These are phyloP conservation scores for Cladosporium sp. DNA, from an alignment of 2,329 filamentous ascomycete genomes.

Conservation along the genomic window DNA sequence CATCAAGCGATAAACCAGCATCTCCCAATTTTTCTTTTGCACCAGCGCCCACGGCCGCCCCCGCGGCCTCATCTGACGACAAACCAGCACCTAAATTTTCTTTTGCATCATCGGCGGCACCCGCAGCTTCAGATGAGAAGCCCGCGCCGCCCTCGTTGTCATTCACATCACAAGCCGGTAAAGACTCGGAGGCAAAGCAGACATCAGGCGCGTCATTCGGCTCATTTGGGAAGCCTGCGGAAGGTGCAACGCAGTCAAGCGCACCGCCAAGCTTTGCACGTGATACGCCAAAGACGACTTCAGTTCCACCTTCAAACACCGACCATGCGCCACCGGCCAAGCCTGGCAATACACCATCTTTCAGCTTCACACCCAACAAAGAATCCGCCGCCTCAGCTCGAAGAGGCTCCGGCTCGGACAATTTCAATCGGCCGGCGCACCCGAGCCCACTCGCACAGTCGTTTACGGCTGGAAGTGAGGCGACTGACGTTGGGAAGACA, in stretches of 20 bases:
- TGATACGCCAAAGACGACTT: constrained; percentile 5
- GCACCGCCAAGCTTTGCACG: constrained; percentile 4
- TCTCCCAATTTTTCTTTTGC: constrained; percentile 3
- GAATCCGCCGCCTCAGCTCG: constrained; percentile 12
- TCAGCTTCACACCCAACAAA: background rate
- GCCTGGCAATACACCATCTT: background rate
- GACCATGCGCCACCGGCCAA: background rate
- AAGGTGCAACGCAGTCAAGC: background rate
- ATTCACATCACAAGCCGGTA: background rate
- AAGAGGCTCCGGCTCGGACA: constrained; percentile 1
- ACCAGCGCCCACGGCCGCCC: no score
- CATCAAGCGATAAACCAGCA: background rate
- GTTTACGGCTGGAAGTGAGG: constrained; percentile 17
- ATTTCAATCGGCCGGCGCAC: constrained; percentile 5
- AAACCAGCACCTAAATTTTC: no score
- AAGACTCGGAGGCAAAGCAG: background rate
- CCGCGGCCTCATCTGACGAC: no score
- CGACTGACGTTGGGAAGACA: background rate
- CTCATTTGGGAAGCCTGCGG: constrained; percentile 6
- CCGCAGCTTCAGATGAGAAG: background rate
- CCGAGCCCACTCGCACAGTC: constrained; percentile 30
- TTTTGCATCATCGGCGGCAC: background rate
- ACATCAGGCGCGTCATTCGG: background rate
- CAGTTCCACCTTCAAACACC: constrained; percentile 5
- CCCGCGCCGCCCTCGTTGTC: constrained; percentile 7